phyloP scores from a whole-genome alignment of 352 stramenopile species.

The Phytopythium delawarense region DNA sequence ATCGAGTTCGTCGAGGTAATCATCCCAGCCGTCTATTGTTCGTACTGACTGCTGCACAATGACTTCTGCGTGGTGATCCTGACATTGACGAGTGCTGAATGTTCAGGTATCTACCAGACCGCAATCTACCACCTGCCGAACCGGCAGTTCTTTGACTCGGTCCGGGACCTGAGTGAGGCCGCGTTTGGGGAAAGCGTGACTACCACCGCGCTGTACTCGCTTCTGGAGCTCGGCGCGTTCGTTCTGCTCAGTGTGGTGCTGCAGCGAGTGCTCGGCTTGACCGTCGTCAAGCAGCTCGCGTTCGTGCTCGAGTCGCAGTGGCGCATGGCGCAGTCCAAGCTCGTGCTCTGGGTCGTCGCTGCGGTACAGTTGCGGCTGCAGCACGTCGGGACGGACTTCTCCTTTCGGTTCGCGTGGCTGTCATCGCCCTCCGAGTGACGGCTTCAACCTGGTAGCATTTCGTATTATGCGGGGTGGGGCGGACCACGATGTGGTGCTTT shows the following conservation, averaged over 20 bases:
- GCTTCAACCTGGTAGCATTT: too few species aligned
- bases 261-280: constrained; percentile 17
- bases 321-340: constrained; percentile 29
- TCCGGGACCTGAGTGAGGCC: constrained; percentile 10
- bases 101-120: background rate
- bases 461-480: constrained; percentile 25
- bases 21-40: too few species aligned
- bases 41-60: too few species aligned
- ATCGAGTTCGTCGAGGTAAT: too few species aligned
- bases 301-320: constrained; percentile 36
- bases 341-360: constrained; percentile 22
- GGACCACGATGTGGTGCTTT: constrained; percentile 72
- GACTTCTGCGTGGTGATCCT: too few species aligned
- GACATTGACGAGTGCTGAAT: too few species aligned
- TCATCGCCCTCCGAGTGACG: background rate
- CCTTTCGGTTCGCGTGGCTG: constrained; percentile 27
- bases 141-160: constrained; percentile 14
- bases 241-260: constrained; percentile 20
- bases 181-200: constrained; percentile 10
- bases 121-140: constrained; percentile 17
- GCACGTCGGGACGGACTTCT: constrained; percentile 25
- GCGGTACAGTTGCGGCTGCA: constrained; percentile 17
- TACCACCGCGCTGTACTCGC: constrained; percentile 19
- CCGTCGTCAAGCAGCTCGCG: constrained; percentile 21
- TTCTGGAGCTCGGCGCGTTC: constrained; percentile 30